phyloP scores from a whole-genome alignment of 2,329 filamentous ascomycete species.

The Pseudonectria buxi region DNA sequence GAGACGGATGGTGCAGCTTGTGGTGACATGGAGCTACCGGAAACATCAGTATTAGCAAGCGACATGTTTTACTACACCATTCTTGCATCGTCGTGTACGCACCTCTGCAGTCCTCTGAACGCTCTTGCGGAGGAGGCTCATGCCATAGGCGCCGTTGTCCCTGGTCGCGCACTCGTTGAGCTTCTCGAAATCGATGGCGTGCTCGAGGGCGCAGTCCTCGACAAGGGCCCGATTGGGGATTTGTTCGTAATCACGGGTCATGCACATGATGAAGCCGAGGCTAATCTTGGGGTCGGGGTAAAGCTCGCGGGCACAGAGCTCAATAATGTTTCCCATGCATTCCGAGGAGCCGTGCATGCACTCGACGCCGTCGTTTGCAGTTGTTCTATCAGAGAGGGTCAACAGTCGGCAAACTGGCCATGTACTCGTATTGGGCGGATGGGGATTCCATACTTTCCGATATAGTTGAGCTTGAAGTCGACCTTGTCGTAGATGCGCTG shows the following conservation, averaged over 20 bases:
- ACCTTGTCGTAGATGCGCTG: conserved; percentile 74
- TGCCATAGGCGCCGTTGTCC: conserved; percentile 66
- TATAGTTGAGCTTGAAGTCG: conserved; percentile 84
- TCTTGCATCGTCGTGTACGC: conserved; percentile 14
- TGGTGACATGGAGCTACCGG: conserved; percentile 53
- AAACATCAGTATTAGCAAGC: conserved; percentile 5
- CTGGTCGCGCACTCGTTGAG: conserved; percentile 76
- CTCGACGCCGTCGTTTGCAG: conserved; percentile 71
- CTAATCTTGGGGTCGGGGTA: conserved; percentile 82
- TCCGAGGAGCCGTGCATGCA: conserved; percentile 88
- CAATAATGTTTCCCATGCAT: conserved; percentile 88
- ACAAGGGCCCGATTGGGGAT: conserved; percentile 77
- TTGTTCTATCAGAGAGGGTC: conserved; percentile 38
- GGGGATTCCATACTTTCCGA: conserved; percentile 58
- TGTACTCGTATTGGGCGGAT: background rate
- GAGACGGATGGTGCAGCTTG: conserved; percentile 73
- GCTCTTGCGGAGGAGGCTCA: conserved; percentile 61
- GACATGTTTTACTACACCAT: background rate
- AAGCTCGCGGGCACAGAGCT: conserved; percentile 79
- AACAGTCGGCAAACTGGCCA: background rate
- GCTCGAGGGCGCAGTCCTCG: conserved; percentile 82
- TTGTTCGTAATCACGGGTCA: conserved; percentile 65
- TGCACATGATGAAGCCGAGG: conserved; percentile 89
- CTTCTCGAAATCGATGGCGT: conserved; percentile 74
- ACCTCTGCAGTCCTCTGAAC: conserved; percentile 57